These are phyloP conservation scores for Paxillus involutus DNA, from an alignment of 768 basidiomycete genomes.

Conservation along the genomic window DNA sequence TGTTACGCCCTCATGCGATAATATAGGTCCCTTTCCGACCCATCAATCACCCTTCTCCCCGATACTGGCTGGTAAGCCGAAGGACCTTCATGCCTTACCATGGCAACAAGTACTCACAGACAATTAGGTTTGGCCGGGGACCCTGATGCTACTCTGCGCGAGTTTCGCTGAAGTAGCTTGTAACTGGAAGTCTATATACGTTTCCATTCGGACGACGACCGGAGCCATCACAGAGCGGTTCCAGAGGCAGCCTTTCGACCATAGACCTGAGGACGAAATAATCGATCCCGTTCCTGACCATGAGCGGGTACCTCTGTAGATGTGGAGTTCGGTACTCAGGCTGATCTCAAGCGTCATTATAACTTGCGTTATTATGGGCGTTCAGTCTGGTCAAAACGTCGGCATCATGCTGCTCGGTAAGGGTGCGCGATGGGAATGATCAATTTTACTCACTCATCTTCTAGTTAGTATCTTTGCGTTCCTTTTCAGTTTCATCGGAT, in stretches of 20 bases:
- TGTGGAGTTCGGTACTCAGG: slow-evolving; percentile 57
- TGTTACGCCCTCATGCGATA: not conserved
- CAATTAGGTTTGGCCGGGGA: slow-evolving; percentile 25
- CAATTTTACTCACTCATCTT: not conserved
- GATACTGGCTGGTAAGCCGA: slow-evolving; percentile 49
- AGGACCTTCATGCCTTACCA: not conserved
- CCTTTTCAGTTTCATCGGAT: slow-evolving; percentile 67
- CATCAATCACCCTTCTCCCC: slow-evolving; percentile 47
- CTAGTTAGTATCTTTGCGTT: slow-evolving; percentile 55
- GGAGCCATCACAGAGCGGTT: slow-evolving; percentile 7
- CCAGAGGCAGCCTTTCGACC: not conserved
- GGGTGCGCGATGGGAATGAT: not conserved
- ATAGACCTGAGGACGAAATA: slow-evolving; percentile 35
- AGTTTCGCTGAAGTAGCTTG: slow-evolving; percentile 27
- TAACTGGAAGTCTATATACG: slow-evolving; percentile 22
- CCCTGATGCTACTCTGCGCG: slow-evolving; percentile 55
- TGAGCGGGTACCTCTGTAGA: slow-evolving; percentile 54
- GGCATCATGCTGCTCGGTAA: slow-evolving; percentile 24
- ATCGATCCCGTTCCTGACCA: slow-evolving; percentile 51
- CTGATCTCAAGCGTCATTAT: slow-evolving; percentile 48
- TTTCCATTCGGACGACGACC: not conserved
- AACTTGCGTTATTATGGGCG: slow-evolving; percentile 52
- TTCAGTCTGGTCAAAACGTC: slow-evolving; percentile 55
- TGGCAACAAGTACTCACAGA: not conserved
- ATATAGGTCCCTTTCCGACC: slow-evolving; percentile 42